A percentile compares a stretch with the other conserved stretches of the same genome.
Evolutionary conservation across 2,329 filamentous ascomycete genomes (phyloP).

Genomic region (Dothidotthia symphoricarpi): DNA sequence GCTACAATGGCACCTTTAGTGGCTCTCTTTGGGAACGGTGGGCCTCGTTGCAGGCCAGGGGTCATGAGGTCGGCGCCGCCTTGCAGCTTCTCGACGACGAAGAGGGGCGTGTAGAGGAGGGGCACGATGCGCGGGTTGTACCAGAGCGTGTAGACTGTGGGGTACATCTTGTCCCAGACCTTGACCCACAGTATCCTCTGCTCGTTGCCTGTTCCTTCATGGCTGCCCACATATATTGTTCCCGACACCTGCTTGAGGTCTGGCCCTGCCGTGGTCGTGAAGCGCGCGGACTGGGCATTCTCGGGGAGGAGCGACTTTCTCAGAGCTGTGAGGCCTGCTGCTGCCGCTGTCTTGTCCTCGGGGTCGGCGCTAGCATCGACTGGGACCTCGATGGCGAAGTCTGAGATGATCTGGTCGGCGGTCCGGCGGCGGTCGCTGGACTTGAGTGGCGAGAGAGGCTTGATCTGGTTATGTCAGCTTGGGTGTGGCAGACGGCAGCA

Average conservation of each 20-base stretch:
- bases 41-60: slow-evolving; percentile 63
- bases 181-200: slow-evolving; percentile 65
- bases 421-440: slow-evolving; percentile 67
- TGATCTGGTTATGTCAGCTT: slow-evolving; percentile 52
- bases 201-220: slow-evolving; percentile 53
- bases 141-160: slow-evolving; percentile 66
- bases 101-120: slow-evolving; percentile 61
- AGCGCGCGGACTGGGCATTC: slow-evolving; percentile 60
- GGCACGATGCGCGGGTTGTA: slow-evolving; percentile 60
- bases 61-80: slow-evolving; percentile 68
- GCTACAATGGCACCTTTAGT: slow-evolving; percentile 62
- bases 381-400: slow-evolving; percentile 56
- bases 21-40: slow-evolving; percentile 61
- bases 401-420: slow-evolving; percentile 65
- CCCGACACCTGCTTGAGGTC: slow-evolving; percentile 61
- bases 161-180: slow-evolving; percentile 57
- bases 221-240: slow-evolving; percentile 62
- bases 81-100: slow-evolving; percentile 62
- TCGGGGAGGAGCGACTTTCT: slow-evolving; percentile 63
- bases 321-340: slow-evolving; percentile 50
- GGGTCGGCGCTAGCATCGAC: slow-evolving; percentile 36
- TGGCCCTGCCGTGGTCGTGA: slow-evolving; percentile 64
- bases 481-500: background rate
- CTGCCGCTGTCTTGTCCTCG: slow-evolving; percentile 46
- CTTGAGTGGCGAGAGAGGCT: slow-evolving; percentile 63